These are phyloP conservation scores for Hyphodiscus hymeniophilus DNA, from an alignment of 495 filamentous ascomycete species.

Conservation along the genomic window DNA sequence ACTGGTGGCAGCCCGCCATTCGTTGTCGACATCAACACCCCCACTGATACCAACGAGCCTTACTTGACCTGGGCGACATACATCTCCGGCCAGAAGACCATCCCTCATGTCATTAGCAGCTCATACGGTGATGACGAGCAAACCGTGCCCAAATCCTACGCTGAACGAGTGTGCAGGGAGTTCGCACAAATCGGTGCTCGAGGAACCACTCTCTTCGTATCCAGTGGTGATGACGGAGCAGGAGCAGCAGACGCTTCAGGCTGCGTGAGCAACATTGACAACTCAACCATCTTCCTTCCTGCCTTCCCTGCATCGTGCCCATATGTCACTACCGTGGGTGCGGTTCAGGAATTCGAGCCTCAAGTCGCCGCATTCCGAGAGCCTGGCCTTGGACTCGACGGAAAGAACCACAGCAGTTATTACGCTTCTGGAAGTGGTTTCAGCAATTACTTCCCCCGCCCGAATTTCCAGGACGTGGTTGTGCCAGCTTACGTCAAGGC, in stretches of 20 bases:
- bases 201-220: constrained; percentile 62
- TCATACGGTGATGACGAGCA: constrained; percentile 71
- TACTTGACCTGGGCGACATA: constrained; percentile 72
- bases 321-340: constrained; percentile 70
- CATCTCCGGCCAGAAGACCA: constrained; percentile 51
- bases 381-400: constrained; percentile 27
- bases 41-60: constrained; percentile 52
- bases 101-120: constrained; percentile 66
- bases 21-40: constrained; percentile 42
- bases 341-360: constrained; percentile 50
- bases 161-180: constrained; percentile 56
- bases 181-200: constrained; percentile 65
- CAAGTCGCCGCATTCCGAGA: constrained; percentile 49
- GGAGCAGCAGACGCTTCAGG: constrained; percentile 31
- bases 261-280: constrained; percentile 61
- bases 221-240: constrained; percentile 61
- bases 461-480: constrained; percentile 52
- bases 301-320: constrained; percentile 73
- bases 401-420: constrained; percentile 32
- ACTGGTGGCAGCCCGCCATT: constrained; percentile 56
- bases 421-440: constrained; percentile 62
- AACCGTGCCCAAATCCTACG: constrained; percentile 55
- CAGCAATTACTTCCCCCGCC: constrained; percentile 56
- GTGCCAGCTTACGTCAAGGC: constrained; percentile 46
- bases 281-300: constrained; percentile 52